Evolutionary conservation across 2,329 filamentous ascomycete species (phyloP), one percentile per base, ranked within the genome.

Genomic region (Colletotrichum brevisporum): DNA sequence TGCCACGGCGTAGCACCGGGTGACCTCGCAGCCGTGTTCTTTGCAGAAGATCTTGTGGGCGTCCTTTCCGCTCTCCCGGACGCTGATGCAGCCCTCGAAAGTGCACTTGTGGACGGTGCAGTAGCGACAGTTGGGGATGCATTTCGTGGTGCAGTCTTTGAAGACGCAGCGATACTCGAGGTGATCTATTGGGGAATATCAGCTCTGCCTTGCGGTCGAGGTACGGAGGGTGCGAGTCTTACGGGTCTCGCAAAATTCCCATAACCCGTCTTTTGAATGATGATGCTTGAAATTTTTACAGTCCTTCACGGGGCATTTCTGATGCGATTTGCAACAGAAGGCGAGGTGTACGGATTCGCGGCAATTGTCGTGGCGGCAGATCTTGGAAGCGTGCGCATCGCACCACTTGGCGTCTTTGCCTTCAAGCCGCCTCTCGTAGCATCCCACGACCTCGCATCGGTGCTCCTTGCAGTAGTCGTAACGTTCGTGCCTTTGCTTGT

Each of bases 221-320:
- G 3, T 36, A 10, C 10, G 3, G 2, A 36, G 16, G 6, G 15
- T 39, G 4, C 36, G 4, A 10, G 31, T 16, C 63, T 69, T 48
- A 69, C 67, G 67, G 1, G 55, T 21, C 13, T 69, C 67, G 63
- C 67, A 69, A 36, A 45, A 59, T 15, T 69, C 63, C 51, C 51
- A 60, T 6, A 57, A n/a, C 4, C 55, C 55, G 5, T 62, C 62
- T 41, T 39, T 66, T 24, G 2, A 3, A 15, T 61, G 50, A 12
- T 8, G 36, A 10, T 21, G 12, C n/a, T 26, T 45, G 50, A 43
- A 60, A 21, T 24, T 10, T 8, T 67, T 69, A 62, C 67, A 69
- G 9, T 67, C 36, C 27, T 69, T 69, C 24, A 67, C 51, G 21
- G 63, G 56, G 21, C 67, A 69, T 18, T 18, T 56, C 45, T 69